phyloP scores from a whole-genome alignment of 2,329 filamentous ascomycete species.

The Xylaria sp. region DNA sequence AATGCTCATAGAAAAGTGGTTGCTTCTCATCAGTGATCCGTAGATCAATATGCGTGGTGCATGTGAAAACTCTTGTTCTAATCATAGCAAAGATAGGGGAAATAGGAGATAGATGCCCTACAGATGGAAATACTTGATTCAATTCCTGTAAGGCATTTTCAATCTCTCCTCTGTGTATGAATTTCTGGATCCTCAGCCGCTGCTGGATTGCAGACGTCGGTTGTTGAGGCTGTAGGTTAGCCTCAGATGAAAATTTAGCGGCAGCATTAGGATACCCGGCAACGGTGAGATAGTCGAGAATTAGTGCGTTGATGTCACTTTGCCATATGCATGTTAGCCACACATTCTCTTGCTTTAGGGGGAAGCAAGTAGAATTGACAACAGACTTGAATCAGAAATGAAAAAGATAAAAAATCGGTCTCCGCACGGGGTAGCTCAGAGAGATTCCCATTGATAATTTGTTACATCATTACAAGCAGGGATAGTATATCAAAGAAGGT shows the following conservation, averaged over 20 bases:
- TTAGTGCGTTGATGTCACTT: constrained; percentile 94
- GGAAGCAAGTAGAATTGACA: constrained; percentile 2
- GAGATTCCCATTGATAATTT: constrained; percentile 99
- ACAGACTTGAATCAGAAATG: constrained; percentile 43
- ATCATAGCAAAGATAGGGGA: constrained; percentile 74
- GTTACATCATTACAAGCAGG: constrained; percentile 60
- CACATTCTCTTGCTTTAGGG: neutral
- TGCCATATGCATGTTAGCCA: constrained; percentile 33
- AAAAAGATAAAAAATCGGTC: constrained; percentile 72
- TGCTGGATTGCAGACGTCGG: constrained; percentile 78
- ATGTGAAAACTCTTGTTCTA: constrained; percentile 88
- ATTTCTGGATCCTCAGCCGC: constrained; percentile 84
- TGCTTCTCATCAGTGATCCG: constrained; percentile 90
- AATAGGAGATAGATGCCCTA: constrained; percentile 62
- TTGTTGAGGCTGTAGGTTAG: constrained; percentile 81
- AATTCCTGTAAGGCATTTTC: constrained; percentile 85
- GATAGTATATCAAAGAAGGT: constrained; percentile 25
- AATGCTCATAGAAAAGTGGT: constrained; percentile 77
- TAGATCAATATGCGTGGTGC: constrained; percentile 98
- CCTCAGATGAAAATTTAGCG: constrained; percentile 92
- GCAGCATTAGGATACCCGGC: constrained; percentile 95
- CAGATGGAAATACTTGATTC: constrained; percentile 91
- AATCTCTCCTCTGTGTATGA: constrained; percentile 87
- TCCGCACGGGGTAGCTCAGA: constrained; percentile 95
- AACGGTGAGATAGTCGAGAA: constrained; percentile 96